These are phyloP conservation scores for Thraustotheca clavata DNA, from an alignment of 352 stramenopile genomes.

Conservation along the genomic window DNA sequence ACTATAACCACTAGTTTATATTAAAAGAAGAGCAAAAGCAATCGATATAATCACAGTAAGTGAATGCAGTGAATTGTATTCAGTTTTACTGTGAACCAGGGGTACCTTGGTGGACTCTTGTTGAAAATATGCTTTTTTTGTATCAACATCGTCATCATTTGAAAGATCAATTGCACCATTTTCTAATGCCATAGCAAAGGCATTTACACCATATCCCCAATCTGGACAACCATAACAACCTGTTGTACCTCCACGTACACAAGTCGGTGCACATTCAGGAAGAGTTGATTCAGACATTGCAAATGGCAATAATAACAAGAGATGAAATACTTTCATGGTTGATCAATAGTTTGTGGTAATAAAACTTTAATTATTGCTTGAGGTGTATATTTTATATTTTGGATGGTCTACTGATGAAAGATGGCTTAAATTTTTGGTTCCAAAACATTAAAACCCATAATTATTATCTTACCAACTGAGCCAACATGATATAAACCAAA, in stretches of 20 bases:
- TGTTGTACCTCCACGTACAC: background rate
- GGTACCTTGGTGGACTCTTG: too few species aligned
- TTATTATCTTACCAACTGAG: background rate
- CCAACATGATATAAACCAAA: too few species aligned
- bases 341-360: background rate
- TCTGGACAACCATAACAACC: constrained; percentile 18
- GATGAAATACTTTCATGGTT: background rate
- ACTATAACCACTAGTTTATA: too few species aligned
- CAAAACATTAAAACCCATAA: background rate
- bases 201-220: constrained; percentile 3
- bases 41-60: too few species aligned
- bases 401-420: background rate
- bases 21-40: too few species aligned
- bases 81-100: too few species aligned
- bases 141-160: background rate
- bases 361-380: background rate
- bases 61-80: too few species aligned
- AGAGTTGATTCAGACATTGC: background rate
- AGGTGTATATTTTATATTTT: background rate
- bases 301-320: background rate
- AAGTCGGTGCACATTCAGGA: constrained; percentile 2
- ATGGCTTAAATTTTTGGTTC: too few species aligned
- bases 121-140: too few species aligned
- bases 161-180: constrained; percentile 3
- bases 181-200: background rate